These are phyloP conservation scores for Boletus albobrunnescens DNA, from an alignment of 1,284 basidiomycete genomes.

Conservation along the genomic window DNA sequence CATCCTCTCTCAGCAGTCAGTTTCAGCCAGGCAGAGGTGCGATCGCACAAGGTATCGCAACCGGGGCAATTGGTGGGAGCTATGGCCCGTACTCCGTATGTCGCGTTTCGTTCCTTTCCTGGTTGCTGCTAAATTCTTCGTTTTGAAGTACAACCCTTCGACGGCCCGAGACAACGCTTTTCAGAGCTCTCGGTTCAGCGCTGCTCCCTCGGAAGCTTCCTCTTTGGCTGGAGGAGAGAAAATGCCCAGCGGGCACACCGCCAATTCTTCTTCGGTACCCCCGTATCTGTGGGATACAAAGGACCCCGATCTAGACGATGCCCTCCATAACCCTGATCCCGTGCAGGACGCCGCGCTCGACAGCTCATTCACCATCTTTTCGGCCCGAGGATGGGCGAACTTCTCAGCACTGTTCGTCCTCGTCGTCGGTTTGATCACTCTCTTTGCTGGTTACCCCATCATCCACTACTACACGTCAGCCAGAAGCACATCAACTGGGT, in stretches of 20 bases:
- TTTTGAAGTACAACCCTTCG: slow-evolving; percentile 55
- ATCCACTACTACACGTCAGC: slow-evolving; percentile 48
- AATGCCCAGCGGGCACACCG: slow-evolving; percentile 22
- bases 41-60: slow-evolving; percentile 67
- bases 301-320: slow-evolving; percentile 75
- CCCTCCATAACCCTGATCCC: slow-evolving; percentile 72
- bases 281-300: slow-evolving; percentile 67
- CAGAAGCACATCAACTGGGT: slow-evolving; percentile 41
- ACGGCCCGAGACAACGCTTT: slow-evolving; percentile 40
- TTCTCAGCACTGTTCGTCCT: slow-evolving; percentile 57
- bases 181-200: slow-evolving; percentile 57
- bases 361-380: slow-evolving; percentile 59
- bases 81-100: slow-evolving; percentile 80
- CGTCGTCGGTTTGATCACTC: slow-evolving; percentile 54
- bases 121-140: slow-evolving; percentile 1
- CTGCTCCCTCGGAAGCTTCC: slow-evolving; percentile 55
- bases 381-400: slow-evolving; percentile 72
- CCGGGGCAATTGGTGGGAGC: slow-evolving; percentile 64
- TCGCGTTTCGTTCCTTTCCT: slow-evolving; percentile 11
- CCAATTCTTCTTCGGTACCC: slow-evolving; percentile 47
- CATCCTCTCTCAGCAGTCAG: slow-evolving; percentile 31
- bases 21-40: slow-evolving; percentile 45
- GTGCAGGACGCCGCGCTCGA: slow-evolving; percentile 54
- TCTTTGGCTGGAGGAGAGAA: slow-evolving; percentile 43
- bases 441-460: slow-evolving; percentile 81